A percentile compares a stretch with the other conserved stretches of the same genome.
Evolutionary conservation across 1,284 basidiomycete genomes (phyloP).

Genomic region (Chalciporus piperatoides): DNA sequence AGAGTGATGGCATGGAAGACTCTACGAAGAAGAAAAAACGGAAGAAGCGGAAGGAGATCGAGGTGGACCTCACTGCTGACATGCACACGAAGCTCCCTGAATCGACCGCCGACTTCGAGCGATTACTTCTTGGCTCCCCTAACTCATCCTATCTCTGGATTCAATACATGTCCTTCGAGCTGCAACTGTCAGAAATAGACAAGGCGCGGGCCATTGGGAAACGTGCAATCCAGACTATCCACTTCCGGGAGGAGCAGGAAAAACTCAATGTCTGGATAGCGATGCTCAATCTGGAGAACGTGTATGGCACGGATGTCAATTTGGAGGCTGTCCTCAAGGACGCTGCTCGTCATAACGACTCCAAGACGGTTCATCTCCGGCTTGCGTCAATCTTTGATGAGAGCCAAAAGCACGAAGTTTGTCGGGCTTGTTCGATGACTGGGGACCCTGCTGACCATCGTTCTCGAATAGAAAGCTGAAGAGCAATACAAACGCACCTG

Average conservation of each 20-base stretch:
- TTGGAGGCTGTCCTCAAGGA: constrained; percentile 85
- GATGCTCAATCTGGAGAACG: constrained; percentile 91
- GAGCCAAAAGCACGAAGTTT: constrained; percentile 76
- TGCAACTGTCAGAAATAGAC: constrained; percentile 93
- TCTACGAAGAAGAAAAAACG: constrained; percentile 56
- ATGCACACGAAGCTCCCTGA: constrained; percentile 84
- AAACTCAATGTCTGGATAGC: constrained; percentile 98
- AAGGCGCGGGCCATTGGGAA: constrained; percentile 88
- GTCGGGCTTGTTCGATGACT: constrained; percentile 18
- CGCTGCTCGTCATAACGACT: constrained; percentile 87
- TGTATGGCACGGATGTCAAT: constrained; percentile 84
- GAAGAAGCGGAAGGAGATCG: constrained; percentile 65
- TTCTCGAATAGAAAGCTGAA: constrained; percentile 65
- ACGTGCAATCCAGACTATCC: constrained; percentile 85
- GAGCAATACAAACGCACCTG: constrained; percentile 80
- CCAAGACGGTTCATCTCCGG: constrained; percentile 84
- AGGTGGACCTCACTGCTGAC: constrained; percentile 81
- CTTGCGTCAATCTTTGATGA: constrained; percentile 84
- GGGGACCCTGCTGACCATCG: constrained; percentile 6
- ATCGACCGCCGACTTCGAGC: constrained; percentile 93
- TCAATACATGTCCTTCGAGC: constrained; percentile 98
- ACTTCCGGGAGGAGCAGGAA: constrained; percentile 95
- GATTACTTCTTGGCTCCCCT: constrained; percentile 90
- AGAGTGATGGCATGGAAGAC: constrained; percentile 49
- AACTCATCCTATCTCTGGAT: constrained; percentile 99